Evolutionary conservation across 2,329 filamentous ascomycete species (phyloP), one percentile per base, ranked within the genome.

Genomic region (Elsinoe fawcettii): DNA sequence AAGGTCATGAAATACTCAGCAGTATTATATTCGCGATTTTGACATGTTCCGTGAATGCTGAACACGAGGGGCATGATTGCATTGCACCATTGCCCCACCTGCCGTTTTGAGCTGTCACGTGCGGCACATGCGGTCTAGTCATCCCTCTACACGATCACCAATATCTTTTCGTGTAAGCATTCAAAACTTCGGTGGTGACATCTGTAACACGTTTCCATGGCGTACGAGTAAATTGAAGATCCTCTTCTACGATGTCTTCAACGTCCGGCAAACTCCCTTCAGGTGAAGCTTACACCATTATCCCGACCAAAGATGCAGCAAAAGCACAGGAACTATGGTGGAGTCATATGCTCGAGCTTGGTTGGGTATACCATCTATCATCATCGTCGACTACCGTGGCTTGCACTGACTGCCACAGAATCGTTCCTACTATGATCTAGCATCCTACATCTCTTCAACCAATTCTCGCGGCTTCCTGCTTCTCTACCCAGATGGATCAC

Each of bases 271-370:
- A 6, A 1, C n/a, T 36, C 2, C 25, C 46, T 9, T 51, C 46
- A 2, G 46, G 46, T 16, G 6, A 22, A 12, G 25, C 3, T 14
- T 51, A 51, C 25, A 5, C 23, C 6, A 51, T 51, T 25, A 36
- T 18, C 25, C 46, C 46, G 34, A 51, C 46, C 11, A 51, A 51
- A 51, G 46, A 51, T 34, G 53, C 36, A 30, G 8, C 14, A 18
- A 20, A 22, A 44, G 53, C 39, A 37, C 25, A 56, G 23, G 56
- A 63, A 1, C 44, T 70, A 23, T 72, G 68, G 67, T 73, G 69
- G 68, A 65, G 67, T 6, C 61, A 67, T 34, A 71, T 72, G 65
- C 60, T 65, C 56, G 60, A 61, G 7, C 61, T 71, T 2, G 68
- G 64, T 32, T 72, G 70, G 69, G 68, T 70, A 57, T 18, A 16